A percentile compares a stretch with the other conserved stretches of the same genome.
Evolutionary conservation across 2,329 filamentous ascomycete genomes (phyloP).

Genomic region (Chrysosporium queenslandicum): DNA sequence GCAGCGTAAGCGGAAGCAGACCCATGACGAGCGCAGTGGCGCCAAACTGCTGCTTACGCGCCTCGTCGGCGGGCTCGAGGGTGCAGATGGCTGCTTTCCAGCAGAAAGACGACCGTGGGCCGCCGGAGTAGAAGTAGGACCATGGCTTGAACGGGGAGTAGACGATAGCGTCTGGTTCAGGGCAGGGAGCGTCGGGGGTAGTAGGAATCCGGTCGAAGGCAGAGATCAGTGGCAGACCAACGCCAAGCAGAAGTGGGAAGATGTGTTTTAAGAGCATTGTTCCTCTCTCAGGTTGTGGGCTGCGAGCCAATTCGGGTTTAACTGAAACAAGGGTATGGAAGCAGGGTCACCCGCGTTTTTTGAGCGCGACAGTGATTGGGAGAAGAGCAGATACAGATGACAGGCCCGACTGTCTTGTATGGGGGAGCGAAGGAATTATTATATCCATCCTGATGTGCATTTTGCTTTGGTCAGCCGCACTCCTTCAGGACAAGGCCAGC

Average conservation of each 20-base stretch:
- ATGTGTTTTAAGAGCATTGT: constrained; percentile 14
- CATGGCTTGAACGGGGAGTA: constrained; percentile 31
- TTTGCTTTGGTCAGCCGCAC: background rate
- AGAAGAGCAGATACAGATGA: background rate
- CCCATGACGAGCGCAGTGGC: constrained; percentile 28
- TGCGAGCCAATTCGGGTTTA: background rate
- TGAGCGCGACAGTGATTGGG: background rate
- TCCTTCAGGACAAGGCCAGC: background rate
- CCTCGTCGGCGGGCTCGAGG: constrained; percentile 21
- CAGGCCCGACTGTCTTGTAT: background rate
- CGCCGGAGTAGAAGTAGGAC: constrained; percentile 10
- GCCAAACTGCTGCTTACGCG: constrained; percentile 27
- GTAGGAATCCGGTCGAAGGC: background rate
- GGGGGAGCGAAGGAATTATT: background rate
- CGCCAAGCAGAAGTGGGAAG: constrained; percentile 2
- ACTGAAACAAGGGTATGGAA: background rate
- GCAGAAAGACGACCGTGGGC: constrained; percentile 17
- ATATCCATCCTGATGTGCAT: background rate
- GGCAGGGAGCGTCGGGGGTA: constrained; percentile 27
- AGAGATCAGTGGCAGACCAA: background rate
- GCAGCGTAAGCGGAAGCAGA: constrained; percentile 26
- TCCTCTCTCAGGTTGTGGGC: background rate
- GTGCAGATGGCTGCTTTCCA: constrained; percentile 26
- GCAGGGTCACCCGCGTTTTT: background rate
- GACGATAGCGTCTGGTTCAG: constrained; percentile 35